Evolutionary conservation across 2,329 filamentous ascomycete species (phyloP).

Genomic region (Trichophyton equinum): DNA sequence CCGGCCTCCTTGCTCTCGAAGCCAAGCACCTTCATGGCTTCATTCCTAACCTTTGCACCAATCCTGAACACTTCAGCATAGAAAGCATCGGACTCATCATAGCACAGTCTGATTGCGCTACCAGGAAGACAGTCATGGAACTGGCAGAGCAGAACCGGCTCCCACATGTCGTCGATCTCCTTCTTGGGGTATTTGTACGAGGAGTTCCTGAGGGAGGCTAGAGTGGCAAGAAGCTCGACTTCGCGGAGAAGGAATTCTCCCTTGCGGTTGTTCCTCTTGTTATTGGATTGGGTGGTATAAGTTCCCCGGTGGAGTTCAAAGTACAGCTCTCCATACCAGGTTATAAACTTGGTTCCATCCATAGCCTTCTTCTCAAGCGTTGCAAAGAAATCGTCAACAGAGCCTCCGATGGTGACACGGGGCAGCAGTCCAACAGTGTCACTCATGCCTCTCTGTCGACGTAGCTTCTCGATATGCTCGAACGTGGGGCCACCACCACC

Average conservation of each 20-base stretch:
- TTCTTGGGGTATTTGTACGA: slow-evolving; percentile 84
- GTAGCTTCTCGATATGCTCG: slow-evolving; percentile 86
- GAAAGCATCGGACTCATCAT: slow-evolving; percentile 84
- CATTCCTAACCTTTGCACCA: slow-evolving; percentile 57
- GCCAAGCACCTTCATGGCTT: slow-evolving; percentile 56
- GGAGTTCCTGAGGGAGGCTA: slow-evolving; percentile 59
- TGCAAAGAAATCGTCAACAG: slow-evolving; percentile 90
- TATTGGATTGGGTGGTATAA: slow-evolving; percentile 94
- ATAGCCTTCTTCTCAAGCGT: slow-evolving; percentile 64
- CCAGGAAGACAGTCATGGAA: slow-evolving; percentile 97
- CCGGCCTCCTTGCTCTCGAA: slow-evolving; percentile 39
- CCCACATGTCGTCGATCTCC: slow-evolving; percentile 94
- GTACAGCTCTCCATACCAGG: slow-evolving; percentile 97
- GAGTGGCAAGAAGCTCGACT: slow-evolving; percentile 73
- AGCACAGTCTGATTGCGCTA: slow-evolving; percentile 94
- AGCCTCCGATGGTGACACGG: slow-evolving; percentile 74
- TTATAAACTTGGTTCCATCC: slow-evolving; percentile 59
- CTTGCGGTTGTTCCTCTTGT: slow-evolving; percentile 86
- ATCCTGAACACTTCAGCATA: slow-evolving; percentile 73
- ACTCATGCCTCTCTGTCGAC: slow-evolving; percentile 79
- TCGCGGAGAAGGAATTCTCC: slow-evolving; percentile 76
- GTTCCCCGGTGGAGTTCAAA: slow-evolving; percentile 95
- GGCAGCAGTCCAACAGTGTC: slow-evolving; percentile 76
- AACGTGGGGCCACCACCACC: slow-evolving; percentile 91
- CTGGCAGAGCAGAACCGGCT: slow-evolving; percentile 78